These are phyloP conservation scores for Dysphania ambrosioides DNA, from an alignment of 148 eudicot species.

Conservation along the genomic window DNA sequence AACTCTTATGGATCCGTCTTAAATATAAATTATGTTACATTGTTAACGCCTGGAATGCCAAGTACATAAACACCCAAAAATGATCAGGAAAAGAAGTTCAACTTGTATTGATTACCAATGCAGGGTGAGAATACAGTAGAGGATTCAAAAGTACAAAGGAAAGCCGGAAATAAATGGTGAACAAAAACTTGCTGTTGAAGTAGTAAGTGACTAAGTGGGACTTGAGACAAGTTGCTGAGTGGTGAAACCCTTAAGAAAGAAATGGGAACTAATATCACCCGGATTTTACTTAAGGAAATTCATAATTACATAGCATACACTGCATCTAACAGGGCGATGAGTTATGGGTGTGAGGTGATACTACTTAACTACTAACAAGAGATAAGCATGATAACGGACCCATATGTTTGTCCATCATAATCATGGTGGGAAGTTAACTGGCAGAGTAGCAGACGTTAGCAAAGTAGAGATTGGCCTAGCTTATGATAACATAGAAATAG, in stretches of 20 bases:
- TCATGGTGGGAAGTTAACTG: background rate
- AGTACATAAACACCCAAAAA: background rate
- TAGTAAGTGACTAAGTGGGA: background rate
- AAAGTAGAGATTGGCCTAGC: background rate
- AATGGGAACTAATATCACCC: background rate
- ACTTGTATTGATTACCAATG: background rate
- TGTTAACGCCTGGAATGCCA: background rate
- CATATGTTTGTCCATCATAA: no score
- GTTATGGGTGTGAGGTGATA: background rate
- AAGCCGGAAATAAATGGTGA: no score
- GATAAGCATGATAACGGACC: background rate
- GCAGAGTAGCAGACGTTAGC: background rate
- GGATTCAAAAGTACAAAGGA: background rate
- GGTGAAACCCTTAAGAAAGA: background rate
- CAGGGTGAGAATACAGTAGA: background rate
- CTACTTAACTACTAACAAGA: background rate
- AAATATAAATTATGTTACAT: background rate
- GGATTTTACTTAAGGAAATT: background rate
- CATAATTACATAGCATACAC: background rate
- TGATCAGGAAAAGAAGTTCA: background rate
- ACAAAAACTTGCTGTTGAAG: background rate
- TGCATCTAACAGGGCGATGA: background rate
- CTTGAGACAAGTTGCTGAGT: background rate
- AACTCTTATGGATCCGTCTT: background rate
- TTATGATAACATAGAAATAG: background rate